Conservation (phyloP, 2,329 filamentous ascomycete genomes). For the Alternaria sp. region DNA sequence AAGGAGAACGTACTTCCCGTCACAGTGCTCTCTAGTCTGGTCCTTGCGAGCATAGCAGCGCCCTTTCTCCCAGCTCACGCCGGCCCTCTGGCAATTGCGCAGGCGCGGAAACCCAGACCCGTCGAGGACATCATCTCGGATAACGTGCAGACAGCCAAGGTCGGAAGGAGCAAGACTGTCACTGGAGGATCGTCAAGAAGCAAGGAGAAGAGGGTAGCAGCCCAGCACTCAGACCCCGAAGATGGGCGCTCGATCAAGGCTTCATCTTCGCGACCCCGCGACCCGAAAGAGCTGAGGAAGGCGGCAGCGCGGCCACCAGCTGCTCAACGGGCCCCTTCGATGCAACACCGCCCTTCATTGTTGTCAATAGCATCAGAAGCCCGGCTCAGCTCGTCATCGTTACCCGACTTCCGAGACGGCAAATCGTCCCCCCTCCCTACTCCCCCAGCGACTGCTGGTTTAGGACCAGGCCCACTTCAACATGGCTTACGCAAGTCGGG, state of each 20-base stretch:
- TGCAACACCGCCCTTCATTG: conserved; percentile 56
- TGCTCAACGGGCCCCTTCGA: conserved; percentile 34
- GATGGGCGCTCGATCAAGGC: conserved; percentile 49
- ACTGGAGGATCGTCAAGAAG: conserved; percentile 55
- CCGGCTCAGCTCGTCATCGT: conserved; percentile 71
- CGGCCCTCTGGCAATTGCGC: conserved; percentile 80
- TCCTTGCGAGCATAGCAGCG: conserved; percentile 77
- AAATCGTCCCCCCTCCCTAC: conserved; percentile 50
- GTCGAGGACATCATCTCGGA: conserved; percentile 69
- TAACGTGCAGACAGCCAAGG: conserved; percentile 62
- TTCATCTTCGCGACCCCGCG: conserved; percentile 42
- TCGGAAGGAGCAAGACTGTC: conserved; percentile 75
- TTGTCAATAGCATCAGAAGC: conserved; percentile 67
- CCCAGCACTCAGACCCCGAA: conserved; percentile 50
- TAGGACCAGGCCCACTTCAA: conserved; percentile 45
- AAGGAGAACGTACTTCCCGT: conserved; percentile 83
- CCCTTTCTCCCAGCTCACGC: conserved; percentile 80
- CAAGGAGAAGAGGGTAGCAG: conserved; percentile 52
- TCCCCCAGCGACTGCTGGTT: conserved; percentile 52
- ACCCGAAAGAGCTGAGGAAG: conserved; percentile 40
- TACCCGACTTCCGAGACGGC: conserved; percentile 68
- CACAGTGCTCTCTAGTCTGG: conserved; percentile 80
- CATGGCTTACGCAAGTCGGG: conserved; percentile 61
- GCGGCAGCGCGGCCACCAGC: conserved; percentile 37
- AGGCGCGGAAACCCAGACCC: conserved; percentile 77